These are phyloP conservation scores for Cinchona pubescens DNA, from an alignment of 257 asterid genomes.

Conservation along the genomic window DNA sequence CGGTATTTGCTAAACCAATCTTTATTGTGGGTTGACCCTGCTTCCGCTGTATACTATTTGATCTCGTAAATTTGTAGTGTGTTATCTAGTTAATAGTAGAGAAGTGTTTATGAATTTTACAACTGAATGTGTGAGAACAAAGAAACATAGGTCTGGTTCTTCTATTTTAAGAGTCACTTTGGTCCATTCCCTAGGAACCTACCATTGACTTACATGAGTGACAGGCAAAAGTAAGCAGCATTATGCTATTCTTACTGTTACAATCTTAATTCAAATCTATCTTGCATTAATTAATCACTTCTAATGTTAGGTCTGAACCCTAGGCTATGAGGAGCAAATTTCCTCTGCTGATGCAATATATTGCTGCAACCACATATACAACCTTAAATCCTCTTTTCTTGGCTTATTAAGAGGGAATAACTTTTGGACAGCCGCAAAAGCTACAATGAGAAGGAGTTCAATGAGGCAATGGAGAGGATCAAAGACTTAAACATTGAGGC, in stretches of 20 bases:
- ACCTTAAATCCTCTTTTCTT: background rate
- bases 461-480: background rate
- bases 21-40: no score
- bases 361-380: background rate
- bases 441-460: background rate
- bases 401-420: background rate
- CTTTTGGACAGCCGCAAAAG: conserved; percentile 7
- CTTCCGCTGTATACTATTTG: no score
- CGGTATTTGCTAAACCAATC: no score
- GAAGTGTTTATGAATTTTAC: no score
- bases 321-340: background rate
- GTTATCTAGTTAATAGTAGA: no score
- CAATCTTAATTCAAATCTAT: no score
- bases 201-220: background rate
- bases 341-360: background rate
- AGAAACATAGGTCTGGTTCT: background rate
- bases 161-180: background rate
- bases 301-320: no score
- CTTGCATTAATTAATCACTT: no score
- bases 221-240: background rate
- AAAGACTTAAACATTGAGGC: background rate
- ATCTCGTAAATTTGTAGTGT: no score
- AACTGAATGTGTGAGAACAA: background rate
- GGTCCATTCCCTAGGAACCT: background rate
- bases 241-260: no score